These are phyloP conservation scores for Trichoderma sp. DNA, from an alignment of 2,329 filamentous ascomycete species.

Conservation along the genomic window DNA sequence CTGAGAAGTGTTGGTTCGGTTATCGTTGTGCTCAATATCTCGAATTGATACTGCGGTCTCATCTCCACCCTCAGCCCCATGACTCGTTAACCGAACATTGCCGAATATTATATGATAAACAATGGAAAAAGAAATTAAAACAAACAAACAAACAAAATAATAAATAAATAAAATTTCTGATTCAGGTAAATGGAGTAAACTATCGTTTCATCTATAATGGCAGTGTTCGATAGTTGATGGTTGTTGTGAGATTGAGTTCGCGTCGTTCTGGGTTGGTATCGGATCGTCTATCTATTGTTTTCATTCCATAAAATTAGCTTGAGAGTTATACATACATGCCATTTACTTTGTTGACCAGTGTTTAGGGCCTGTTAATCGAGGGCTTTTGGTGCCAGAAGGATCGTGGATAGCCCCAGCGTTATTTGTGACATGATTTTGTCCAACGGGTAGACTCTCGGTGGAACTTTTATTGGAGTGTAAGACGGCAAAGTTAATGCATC, in stretches of 20 bases:
- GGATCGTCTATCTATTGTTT: not conserved
- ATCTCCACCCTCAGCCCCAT: not conserved
- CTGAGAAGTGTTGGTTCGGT: not conserved
- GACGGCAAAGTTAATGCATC: not conserved
- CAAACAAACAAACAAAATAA: not conserved
- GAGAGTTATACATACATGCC: no score
- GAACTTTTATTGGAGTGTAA: not conserved
- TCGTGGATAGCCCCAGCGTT: not conserved
- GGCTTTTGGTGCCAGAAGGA: not conserved
- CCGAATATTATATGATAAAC: not conserved
- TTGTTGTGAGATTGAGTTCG: not conserved
- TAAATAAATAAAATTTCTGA: not conserved
- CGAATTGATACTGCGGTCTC: not conserved
- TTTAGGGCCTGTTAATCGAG: not conserved
- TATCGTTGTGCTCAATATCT: not conserved
- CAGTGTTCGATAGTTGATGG: not conserved
- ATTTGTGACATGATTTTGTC: no score
- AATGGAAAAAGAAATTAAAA: not conserved
- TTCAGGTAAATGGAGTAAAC: not conserved
- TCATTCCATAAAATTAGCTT: not conserved
- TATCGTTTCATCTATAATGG: not conserved
- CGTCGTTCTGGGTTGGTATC: not conserved
- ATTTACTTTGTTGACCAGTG: not conserved
- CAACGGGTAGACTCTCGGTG: not conserved
- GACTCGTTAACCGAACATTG: constrained; percentile 18